Conservation (phyloP, 2,329 filamentous ascomycete species). For the Fusarium ambrosium region DNA sequence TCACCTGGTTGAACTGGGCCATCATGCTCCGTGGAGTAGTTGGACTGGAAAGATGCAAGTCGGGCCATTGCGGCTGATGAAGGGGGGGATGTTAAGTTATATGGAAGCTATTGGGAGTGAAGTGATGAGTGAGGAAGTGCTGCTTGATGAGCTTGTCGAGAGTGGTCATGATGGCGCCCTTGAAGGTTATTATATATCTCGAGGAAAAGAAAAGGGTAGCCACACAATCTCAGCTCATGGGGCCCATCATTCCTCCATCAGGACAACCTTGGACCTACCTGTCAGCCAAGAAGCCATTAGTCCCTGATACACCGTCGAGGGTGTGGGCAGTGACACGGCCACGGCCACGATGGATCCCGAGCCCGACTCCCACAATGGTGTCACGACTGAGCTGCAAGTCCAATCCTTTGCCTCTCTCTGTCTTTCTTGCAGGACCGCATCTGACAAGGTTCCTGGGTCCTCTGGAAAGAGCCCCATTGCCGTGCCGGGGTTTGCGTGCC, state of each 20-base stretch:
- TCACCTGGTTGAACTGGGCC: slow-evolving; percentile 6
- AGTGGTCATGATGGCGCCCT: slow-evolving; percentile 9
- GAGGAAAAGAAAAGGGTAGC: slow-evolving; percentile 4
- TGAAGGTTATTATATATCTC: slow-evolving; percentile 33
- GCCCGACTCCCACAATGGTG: slow-evolving; percentile 23
- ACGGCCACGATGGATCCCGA: slow-evolving; percentile 1
- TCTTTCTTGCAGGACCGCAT: slow-evolving; percentile 16
- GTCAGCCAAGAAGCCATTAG: slow-evolving; percentile 17
- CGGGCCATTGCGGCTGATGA: slow-evolving; percentile 24
- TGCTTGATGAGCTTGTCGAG: slow-evolving; percentile 12
- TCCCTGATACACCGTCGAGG: slow-evolving; percentile 15
- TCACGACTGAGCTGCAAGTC: slow-evolving; percentile 21
- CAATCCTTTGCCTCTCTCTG: slow-evolving; percentile 4
- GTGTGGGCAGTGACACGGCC: slow-evolving; percentile 13
- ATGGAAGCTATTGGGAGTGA: neutral
- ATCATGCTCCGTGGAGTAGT: slow-evolving; percentile 31
- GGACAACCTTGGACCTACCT: slow-evolving; percentile 18
- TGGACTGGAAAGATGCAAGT: slow-evolving; percentile 22
- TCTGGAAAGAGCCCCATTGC: slow-evolving; percentile 8
- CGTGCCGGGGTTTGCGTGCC: slow-evolving; percentile 26
- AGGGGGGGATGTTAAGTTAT: neutral
- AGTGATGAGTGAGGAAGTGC: neutral
- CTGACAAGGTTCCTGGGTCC: slow-evolving; percentile 23
- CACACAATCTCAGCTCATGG: slow-evolving; percentile 1
- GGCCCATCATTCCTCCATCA: slow-evolving; percentile 26